Evolutionary conservation across 2,329 filamentous ascomycete species (phyloP).

Genomic region (Fusarium foetens): DNA sequence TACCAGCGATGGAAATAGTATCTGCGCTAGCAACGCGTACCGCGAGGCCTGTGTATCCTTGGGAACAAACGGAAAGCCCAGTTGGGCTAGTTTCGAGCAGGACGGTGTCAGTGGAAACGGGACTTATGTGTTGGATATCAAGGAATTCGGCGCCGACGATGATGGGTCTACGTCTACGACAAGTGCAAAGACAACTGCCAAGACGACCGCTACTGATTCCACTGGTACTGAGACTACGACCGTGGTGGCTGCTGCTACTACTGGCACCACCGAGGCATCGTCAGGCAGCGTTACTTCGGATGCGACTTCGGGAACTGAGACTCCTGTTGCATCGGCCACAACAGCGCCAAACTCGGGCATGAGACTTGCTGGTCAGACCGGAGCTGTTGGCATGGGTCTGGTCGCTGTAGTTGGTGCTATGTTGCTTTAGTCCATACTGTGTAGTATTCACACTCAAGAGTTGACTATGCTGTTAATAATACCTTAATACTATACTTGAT

Average conservation of each 20-base stretch:
- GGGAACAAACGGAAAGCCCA: constrained; percentile 12
- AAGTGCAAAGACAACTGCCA: constrained; percentile 2
- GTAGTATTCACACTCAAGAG: background rate
- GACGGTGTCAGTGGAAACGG: background rate
- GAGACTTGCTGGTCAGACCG: background rate
- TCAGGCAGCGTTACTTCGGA: background rate
- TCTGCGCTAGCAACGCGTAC: constrained; percentile 31
- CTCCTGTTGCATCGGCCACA: background rate
- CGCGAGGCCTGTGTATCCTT: constrained; percentile 29
- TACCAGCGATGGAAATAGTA: constrained; percentile 25
- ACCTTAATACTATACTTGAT: background rate
- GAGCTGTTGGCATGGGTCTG: background rate
- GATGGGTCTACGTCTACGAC: constrained; percentile 5
- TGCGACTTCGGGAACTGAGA: background rate
- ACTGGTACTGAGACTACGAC: background rate
- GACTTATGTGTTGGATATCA: constrained; percentile 25
- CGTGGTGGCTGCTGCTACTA: background rate
- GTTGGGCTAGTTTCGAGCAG: constrained; percentile 31
- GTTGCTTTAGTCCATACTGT: background rate
- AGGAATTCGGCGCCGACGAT: constrained; percentile 14
- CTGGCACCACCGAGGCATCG: background rate
- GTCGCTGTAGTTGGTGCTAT: background rate
- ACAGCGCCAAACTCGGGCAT: background rate
- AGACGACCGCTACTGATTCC: background rate
- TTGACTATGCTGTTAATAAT: background rate